Evolutionary conservation across 2,329 filamentous ascomycete species (phyloP).

Genomic region (Ustulina deusta): DNA sequence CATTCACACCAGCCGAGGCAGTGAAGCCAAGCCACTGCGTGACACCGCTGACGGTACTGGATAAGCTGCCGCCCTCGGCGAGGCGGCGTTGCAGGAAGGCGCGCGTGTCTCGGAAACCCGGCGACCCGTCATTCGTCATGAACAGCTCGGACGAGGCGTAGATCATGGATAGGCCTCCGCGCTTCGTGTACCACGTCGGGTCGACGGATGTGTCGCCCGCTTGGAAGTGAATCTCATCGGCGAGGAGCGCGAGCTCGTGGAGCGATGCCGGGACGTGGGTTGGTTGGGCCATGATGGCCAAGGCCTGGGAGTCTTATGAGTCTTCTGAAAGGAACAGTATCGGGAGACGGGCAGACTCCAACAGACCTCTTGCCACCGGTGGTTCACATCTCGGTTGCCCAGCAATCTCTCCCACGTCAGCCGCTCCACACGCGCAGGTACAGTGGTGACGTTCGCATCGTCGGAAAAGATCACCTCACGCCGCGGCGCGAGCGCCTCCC

Average conservation of each 20-base stretch:
- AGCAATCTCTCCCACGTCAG: constrained; percentile 82
- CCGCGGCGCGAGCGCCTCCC: constrained; percentile 66
- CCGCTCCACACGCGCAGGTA: constrained; percentile 71
- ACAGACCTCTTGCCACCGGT: constrained; percentile 89
- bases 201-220: constrained; percentile 86
- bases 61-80: constrained; percentile 73
- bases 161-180: constrained; percentile 66
- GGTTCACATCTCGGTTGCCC: constrained; percentile 78
- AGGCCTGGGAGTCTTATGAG: constrained; percentile 67
- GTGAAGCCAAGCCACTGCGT: constrained; percentile 87
- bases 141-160: constrained; percentile 85
- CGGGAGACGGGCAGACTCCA: constrained; percentile 40
- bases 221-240: constrained; percentile 94
- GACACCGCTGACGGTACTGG: constrained; percentile 71
- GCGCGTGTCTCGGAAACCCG: constrained; percentile 80
- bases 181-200: constrained; percentile 84
- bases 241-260: constrained; percentile 80
- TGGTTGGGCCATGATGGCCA: constrained; percentile 90
- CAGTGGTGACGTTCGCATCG: constrained; percentile 44
- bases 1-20: constrained; percentile 79
- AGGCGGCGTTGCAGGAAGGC: constrained; percentile 82
- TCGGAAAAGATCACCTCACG: constrained; percentile 54
- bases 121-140: constrained; percentile 89
- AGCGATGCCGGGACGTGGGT: constrained; percentile 80
- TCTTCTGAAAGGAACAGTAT: background rate